Evolutionary conservation across 805 yeast genomes (phyloP).

Genomic region (Yarrowia deformans): DNA sequence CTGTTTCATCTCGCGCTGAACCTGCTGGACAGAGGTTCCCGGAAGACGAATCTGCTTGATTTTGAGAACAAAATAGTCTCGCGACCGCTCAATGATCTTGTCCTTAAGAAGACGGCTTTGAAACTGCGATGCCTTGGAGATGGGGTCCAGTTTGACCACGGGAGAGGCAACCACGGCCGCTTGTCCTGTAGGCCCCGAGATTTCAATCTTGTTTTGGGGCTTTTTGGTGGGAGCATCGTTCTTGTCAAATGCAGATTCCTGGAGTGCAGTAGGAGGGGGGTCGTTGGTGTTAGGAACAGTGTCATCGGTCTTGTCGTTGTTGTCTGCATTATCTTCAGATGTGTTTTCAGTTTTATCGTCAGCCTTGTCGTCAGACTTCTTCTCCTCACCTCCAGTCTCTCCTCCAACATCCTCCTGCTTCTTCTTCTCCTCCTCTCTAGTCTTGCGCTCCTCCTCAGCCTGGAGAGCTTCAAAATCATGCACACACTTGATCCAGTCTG

Average conservation of each 20-base stretch:
- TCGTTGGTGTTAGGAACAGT: neutral
- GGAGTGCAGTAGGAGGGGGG: neutral
- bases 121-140: constrained; percentile 43
- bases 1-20: constrained; percentile 70
- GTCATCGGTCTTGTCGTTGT: neutral
- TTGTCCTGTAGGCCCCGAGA: constrained; percentile 15
- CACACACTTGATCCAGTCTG: constrained; percentile 59
- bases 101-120: constrained; percentile 61
- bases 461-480: constrained; percentile 41
- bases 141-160: constrained; percentile 39
- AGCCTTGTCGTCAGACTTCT: neutral
- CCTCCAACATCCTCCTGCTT: neutral
- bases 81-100: constrained; percentile 76
- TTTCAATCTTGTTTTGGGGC: constrained; percentile 17
- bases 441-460: constrained; percentile 6
- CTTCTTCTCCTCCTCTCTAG: neutral
- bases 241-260: constrained; percentile 16
- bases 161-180: neutral
- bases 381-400: neutral
- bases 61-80: constrained; percentile 69
- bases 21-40: constrained; percentile 71
- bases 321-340: neutral
- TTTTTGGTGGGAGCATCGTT: neutral
- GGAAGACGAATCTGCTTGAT: constrained; percentile 73
- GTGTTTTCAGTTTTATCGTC: neutral